Evolutionary conservation across 768 basidiomycete species (phyloP), one percentile per base, ranked within the genome.

Genomic region (Mycena rosella): DNA sequence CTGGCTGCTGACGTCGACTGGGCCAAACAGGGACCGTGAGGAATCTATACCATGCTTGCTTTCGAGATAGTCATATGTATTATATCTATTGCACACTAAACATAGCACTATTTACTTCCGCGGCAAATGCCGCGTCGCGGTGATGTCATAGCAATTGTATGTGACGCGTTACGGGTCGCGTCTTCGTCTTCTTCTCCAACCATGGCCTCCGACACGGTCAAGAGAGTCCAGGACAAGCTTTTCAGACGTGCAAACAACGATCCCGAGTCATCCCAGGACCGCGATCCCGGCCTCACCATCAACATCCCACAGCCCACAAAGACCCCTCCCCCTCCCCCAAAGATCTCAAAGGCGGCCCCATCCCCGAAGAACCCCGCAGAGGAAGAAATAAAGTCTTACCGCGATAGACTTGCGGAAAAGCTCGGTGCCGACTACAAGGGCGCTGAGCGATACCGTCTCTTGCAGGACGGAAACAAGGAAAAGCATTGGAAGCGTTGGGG

Each of bases 401-500:
- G 93, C 56, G 88, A 92, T 74, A 84, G 89, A 32, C 81, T 98
- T 30, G 82, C 84, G 30, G 83, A 89, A 67, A 79, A 80, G 63
- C 83, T 96, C 34, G 94, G 94, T 1, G 73, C 81, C 5, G 83
- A 90, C 36, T 99, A 96, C 77, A 86, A 89, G 56, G 93, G 94
- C 15, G 88, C 88, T 26, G 97, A 99, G 82, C 89, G 89, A 71
- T 84, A 92, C 78, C 88, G 96, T 54, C 87, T 99, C n/a, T 81
- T 89, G 54, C 93, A 98, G 74, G 94, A 96, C 71, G 90, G 87
- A 64, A 83, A 85, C 55, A 91, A 88, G 72, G 90, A 94, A 71
- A 86, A 86, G 55, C 96, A 99, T 79, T 99, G 98, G 98, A 99
- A 99, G 81, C 87, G 95, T 73, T 99, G 97, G 97, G 98, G 98